Evolutionary conservation across 2,329 filamentous ascomycete species (phyloP).

Genomic region (Setomelanomma holmii): DNA sequence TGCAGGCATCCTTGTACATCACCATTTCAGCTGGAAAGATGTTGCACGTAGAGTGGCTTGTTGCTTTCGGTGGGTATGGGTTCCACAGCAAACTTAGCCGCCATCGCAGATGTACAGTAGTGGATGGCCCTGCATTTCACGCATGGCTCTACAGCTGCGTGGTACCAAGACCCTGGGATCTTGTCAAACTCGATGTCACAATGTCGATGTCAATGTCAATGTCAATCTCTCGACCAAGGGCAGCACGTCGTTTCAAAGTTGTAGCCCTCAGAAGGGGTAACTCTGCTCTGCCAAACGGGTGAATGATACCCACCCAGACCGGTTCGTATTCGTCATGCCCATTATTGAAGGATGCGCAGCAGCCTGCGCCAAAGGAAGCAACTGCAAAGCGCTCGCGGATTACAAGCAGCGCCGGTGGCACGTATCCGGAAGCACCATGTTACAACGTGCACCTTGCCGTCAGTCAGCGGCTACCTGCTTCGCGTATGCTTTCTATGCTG

Average conservation of each 20-base stretch:
- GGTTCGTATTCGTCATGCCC: slow-evolving; percentile 8
- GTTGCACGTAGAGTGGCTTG: slow-evolving; percentile 1
- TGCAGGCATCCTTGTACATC: not conserved
- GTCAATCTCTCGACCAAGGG: not conserved
- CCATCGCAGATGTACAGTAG: slow-evolving; percentile 2
- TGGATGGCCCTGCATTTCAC: not conserved
- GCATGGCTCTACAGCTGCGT: not conserved
- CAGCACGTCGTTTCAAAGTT: not conserved
- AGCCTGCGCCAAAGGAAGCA: not conserved
- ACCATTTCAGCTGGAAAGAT: not conserved
- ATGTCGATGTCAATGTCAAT: not conserved
- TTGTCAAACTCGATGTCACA: not conserved
- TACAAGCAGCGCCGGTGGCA: not conserved
- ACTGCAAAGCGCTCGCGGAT: not conserved
- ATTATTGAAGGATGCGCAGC: not conserved
- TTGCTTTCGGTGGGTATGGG: slow-evolving; percentile 10
- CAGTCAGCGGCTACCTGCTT: not conserved
- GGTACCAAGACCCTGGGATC: not conserved
- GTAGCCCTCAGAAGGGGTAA: no score
- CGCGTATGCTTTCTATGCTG: not conserved
- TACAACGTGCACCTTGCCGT: not conserved
- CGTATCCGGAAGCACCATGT: slow-evolving; percentile 5
- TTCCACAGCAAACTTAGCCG: slow-evolving; percentile 13
- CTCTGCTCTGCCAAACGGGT: not conserved
- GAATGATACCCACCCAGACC: not conserved